Base-by-base conservation (phyloP, 306 rosid species). In the Benincasa hispida region DNA sequence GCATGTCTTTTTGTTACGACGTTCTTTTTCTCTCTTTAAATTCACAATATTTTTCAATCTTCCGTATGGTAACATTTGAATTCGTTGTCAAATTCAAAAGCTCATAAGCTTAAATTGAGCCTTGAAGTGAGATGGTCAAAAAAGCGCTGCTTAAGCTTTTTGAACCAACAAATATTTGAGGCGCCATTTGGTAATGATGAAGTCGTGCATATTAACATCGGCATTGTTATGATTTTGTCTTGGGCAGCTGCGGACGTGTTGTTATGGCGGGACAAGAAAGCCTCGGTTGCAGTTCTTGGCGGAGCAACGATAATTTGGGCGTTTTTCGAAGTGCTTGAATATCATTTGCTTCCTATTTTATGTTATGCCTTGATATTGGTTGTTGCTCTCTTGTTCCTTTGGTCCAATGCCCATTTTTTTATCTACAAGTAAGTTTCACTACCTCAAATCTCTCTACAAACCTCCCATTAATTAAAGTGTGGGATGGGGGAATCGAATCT, bases 261-360 rank as follows among this genome's bases (percentile, higher is more conserved):
- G 0, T 79, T 91, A 77, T 91, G 98, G 98, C 87, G 88, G 83
- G 86, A 90, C 88, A 94, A 91, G 86, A 93, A 91, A 87, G 18
- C 82, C 55, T 88, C 98, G 6, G 96, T 68, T 8, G 68, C 92
- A 66, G 85, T 86, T 66, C 89, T 93, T 4, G 85, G 81, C 5
- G 90, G 81, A 75, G 94, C 87, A 45, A 93, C 98, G 6, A 86
- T 76, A 6, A 55, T 82, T 37, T 94, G 91, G 93, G 83, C 87
- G 47, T 80, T 94, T 21, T 94, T 94, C 50, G 96, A 94, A 78
- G 76, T 91, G 86, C 86, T 94, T 24, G 86, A 91, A 45, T 94
- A 94, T 70, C 90, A 94, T 65, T 79, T 94, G 53, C 95, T 94
- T 57, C 89, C 97, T 37, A 87, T 94, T 24, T 76, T 90, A 48